These are phyloP conservation scores for Neurospora tetraspora DNA, from an alignment of 495 filamentous ascomycete genomes.

Conservation along the genomic window DNA sequence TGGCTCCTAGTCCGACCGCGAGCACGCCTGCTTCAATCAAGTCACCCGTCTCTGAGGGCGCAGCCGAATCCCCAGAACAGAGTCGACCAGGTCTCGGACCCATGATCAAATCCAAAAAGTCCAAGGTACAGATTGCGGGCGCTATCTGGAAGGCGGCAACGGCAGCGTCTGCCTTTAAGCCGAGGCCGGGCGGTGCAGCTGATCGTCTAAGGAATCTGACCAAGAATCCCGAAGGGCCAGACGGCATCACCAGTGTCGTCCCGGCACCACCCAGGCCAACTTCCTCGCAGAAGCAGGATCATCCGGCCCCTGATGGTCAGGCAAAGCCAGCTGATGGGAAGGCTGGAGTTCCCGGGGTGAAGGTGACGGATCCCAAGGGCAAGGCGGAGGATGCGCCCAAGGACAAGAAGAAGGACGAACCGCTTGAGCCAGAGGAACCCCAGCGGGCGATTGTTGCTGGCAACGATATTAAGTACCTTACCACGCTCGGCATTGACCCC, in stretches of 20 bases:
- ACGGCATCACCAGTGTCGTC: constrained; percentile 81
- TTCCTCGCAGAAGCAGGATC: constrained; percentile 18
- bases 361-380: constrained; percentile 30
- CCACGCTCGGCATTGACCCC: constrained; percentile 63
- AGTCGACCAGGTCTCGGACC: constrained; percentile 73
- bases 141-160: constrained; percentile 77
- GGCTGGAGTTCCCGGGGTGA: constrained; percentile 39
- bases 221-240: constrained; percentile 53
- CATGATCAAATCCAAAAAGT: constrained; percentile 73
- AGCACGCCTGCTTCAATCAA: constrained; percentile 13
- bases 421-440: constrained; percentile 23
- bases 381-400: constrained; percentile 31
- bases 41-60: constrained; percentile 12
- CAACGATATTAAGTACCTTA: constrained; percentile 69
- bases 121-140: constrained; percentile 58
- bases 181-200: constrained; percentile 69
- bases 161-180: constrained; percentile 72
- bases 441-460: constrained; percentile 55
- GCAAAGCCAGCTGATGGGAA: constrained; percentile 22
- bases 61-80: constrained; percentile 28
- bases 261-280: constrained; percentile 55
- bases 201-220: constrained; percentile 52
- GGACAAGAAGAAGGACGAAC: constrained; percentile 29
- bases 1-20: constrained; percentile 12
- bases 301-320: constrained; percentile 11